These are phyloP conservation scores for Calycina herbarum DNA, from an alignment of 2,329 filamentous ascomycete genomes.

Conservation along the genomic window DNA sequence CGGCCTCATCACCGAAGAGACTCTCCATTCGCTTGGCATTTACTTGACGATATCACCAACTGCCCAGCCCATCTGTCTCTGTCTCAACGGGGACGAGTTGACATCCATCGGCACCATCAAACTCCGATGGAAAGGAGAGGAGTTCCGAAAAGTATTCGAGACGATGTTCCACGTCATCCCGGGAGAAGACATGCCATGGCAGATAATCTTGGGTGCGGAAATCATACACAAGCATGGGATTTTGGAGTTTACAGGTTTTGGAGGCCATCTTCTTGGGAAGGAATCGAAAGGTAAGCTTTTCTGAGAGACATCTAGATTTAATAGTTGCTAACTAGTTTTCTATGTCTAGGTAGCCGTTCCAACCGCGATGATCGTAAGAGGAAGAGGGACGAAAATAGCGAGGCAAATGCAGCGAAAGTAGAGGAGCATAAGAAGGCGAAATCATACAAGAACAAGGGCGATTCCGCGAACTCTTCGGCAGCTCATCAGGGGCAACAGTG, in stretches of 20 bases:
- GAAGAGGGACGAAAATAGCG: not conserved
- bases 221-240: conserved; percentile 7
- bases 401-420: not conserved
- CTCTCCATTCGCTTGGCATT: not conserved
- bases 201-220: conserved; percentile 11
- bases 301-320: not conserved
- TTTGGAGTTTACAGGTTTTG: conserved; percentile 13
- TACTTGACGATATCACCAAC: no score
- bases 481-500: no score
- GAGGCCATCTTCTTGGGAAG: not conserved
- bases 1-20: conserved; percentile 8
- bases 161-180: conserved; percentile 14
- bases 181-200: conserved; percentile 6
- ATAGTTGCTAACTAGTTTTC: not conserved
- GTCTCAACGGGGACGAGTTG: conserved; percentile 11
- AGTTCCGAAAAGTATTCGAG: conserved; percentile 7
- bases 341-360: not conserved
- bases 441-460: not conserved
- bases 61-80: not conserved
- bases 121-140: conserved; percentile 12
- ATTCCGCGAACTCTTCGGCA: no score
- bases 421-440: not conserved
- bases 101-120: conserved; percentile 7
- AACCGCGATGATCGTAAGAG: not conserved
- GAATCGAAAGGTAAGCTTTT: not conserved